Base-by-base conservation (phyloP, 257 asterid species). In the Echium plantagineum region DNA sequence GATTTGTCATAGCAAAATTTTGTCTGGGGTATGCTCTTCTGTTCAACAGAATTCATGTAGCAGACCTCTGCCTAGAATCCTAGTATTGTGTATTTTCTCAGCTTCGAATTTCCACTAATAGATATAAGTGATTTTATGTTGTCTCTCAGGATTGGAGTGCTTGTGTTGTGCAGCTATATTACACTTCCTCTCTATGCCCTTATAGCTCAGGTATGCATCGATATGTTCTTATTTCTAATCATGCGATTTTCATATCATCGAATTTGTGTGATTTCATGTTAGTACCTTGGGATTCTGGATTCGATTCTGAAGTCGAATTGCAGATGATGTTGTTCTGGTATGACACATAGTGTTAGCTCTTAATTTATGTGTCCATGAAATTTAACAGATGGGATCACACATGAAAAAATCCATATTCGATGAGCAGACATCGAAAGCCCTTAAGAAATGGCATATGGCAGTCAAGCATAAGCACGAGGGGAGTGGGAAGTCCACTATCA, bases 391-490 rank as follows among this genome's bases (percentile, higher is more conserved):
- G 96, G 96, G 96, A 0, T 82, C 95, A n/a, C 60, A 74, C 26
- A 85, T 91, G 96, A 88, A 91, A 80, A 91, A 65, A 57, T 69
- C 90, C 3, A 88, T 91, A 61, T 88, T 91, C 51, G 98, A 88
- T 46, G 98, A 88, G 15, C 97, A 88, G 71, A 91, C 97, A 2
- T 84, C 94, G 1, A 85, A 84, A 63, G 97, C 98, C 58, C 81
- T 91, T 9, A 86, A 83, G 83, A 88, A 84, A 59, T 91, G 98
- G 98, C 98, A 80, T 35, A 78, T 75, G 94, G 97, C 84, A 0
- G 94, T 83, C 67, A 88, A 86, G 81, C 86, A 88, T 81, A 84
- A 73, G 73, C 77, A 72, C 5, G 85, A 78, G 6, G 72, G 68
- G 7, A 80, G 75, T 35, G 84, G 80, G 9, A 80, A 71, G 68